These are phyloP conservation scores for Penicillium atrosanguineum DNA, from an alignment of 495 filamentous ascomycete species.

Conservation along the genomic window DNA sequence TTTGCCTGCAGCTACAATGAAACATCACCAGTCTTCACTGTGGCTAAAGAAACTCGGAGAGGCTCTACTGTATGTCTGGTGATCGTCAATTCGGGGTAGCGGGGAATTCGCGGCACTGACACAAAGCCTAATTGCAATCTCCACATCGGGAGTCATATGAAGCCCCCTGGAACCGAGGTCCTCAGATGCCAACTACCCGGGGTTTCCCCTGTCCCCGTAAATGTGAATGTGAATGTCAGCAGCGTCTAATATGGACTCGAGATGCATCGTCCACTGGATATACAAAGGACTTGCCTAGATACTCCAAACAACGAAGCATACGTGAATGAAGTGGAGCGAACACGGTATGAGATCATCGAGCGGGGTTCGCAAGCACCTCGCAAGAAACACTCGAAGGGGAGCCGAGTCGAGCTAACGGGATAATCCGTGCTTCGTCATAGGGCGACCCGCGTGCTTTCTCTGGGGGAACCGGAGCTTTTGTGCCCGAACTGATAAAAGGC, in stretches of 20 bases:
- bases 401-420: conserved; percentile 6
- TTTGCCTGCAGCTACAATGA: neutral
- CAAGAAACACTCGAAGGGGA: conserved; percentile 29
- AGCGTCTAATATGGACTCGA: neutral
- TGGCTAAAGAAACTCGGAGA: neutral
- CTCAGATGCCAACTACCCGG: neutral
- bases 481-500: conserved; percentile 6
- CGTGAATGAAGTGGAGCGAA: neutral
- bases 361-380: conserved; percentile 36
- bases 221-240: neutral
- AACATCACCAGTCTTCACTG: neutral
- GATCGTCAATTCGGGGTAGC: neutral
- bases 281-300: neutral
- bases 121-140: neutral
- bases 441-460: conserved; percentile 1
- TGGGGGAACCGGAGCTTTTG: conserved; percentile 3
- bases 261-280: neutral
- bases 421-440: conserved; percentile 3
- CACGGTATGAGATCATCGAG: conserved; percentile 15
- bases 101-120: neutral
- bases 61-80: neutral
- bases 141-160: conserved; percentile 1
- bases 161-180: neutral
- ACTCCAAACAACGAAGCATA: neutral
- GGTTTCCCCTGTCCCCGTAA: neutral